Base-by-base conservation (phyloP, 2,329 filamentous ascomycete species). In the Cladosporium sp. region DNA sequence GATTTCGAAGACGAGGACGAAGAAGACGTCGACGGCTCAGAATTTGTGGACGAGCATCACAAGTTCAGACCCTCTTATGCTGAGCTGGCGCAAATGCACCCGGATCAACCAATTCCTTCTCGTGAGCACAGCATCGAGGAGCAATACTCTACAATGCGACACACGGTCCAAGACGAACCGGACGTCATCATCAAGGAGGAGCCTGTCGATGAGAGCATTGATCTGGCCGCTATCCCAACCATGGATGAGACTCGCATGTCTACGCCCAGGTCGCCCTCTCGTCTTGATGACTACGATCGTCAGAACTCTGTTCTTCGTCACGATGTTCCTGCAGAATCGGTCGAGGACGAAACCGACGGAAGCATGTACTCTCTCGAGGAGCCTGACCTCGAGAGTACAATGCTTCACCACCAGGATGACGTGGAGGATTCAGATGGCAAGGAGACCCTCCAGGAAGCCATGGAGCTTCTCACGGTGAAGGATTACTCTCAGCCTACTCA, bases 71-170 rank as follows among this genome's bases (percentile, higher is more conserved):
- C 66, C 15, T 63, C 64, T 58, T 77, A 78, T 58, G 74, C 72
- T 39, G 74, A 83, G 49, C 76, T 84, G 32, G 77, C 75, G 17
- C 73, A 74, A 57, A 80, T 91, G 59, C 91, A 97, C 70, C 93
- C 93, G 6, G 93, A 97, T 71, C 83, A 94, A 39, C 90, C 93
- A 0, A 90, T 97, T 64, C 92, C 90, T 19, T 95, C 90, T 35
- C 87, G 91, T 13, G 93, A 97, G 73, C 85, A 85, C 63, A 70
- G 66, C 56, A 59, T 62, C 5, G 68, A 70, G 58, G 62, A 64
- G 22, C 59, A 58, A 22, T 61, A 64, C 36, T 28, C 62, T 19
- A 73, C 70, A 13, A 83, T 81, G 1, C 77, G 84, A 37, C 58
- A 65, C 10, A 70, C 84, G 40, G 79, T 82, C n/a, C 82, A 84